Conservation (phyloP, 2,329 filamentous ascomycete genomes). For the Calonectria naviculata region DNA sequence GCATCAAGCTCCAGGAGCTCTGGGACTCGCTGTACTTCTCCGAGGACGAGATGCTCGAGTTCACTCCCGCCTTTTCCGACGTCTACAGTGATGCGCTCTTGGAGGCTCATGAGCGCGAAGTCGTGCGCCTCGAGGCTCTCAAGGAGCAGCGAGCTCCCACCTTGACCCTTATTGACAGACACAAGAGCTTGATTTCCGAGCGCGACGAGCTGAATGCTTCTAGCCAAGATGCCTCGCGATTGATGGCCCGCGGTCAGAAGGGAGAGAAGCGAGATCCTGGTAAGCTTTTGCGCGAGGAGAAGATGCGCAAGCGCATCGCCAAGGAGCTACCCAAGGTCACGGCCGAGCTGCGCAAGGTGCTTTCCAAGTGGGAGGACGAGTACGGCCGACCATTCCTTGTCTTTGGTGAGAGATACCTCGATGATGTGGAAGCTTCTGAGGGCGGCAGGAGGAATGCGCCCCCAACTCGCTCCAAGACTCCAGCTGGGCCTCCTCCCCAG, state of each 20-base stretch:
- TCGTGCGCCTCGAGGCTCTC: slow-evolving; percentile 81
- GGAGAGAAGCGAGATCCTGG: slow-evolving; percentile 95
- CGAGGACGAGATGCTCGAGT: slow-evolving; percentile 98
- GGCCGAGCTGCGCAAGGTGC: slow-evolving; percentile 81
- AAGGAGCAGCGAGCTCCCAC: slow-evolving; percentile 89
- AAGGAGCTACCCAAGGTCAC: slow-evolving; percentile 96
- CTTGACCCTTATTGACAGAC: slow-evolving; percentile 83
- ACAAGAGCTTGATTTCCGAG: slow-evolving; percentile 85
- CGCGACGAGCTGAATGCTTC: slow-evolving; percentile 89
- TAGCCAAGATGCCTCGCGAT: slow-evolving; percentile 92
- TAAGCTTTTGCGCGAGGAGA: slow-evolving; percentile 93
- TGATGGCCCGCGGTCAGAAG: slow-evolving; percentile 92
- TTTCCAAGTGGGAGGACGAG: slow-evolving; percentile 92
- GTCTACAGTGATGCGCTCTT: slow-evolving; percentile 96
- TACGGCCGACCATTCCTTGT: slow-evolving; percentile 94
- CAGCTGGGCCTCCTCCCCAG: slow-evolving; percentile 68
- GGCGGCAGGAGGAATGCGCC: slow-evolving; percentile 63
- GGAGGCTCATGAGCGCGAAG: slow-evolving; percentile 94
- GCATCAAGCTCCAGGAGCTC: slow-evolving; percentile 89
- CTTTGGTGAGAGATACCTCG: slow-evolving; percentile 90
- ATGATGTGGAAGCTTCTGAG: slow-evolving; percentile 77
- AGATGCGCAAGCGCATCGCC: slow-evolving; percentile 96
- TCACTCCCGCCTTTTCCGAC: slow-evolving; percentile 95
- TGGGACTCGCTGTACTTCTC: slow-evolving; percentile 96
- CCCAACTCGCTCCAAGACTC: slow-evolving; percentile 75